Conservation (phyloP, 2,329 filamentous ascomycete genomes). For the Diaporthe ilicicola region DNA sequence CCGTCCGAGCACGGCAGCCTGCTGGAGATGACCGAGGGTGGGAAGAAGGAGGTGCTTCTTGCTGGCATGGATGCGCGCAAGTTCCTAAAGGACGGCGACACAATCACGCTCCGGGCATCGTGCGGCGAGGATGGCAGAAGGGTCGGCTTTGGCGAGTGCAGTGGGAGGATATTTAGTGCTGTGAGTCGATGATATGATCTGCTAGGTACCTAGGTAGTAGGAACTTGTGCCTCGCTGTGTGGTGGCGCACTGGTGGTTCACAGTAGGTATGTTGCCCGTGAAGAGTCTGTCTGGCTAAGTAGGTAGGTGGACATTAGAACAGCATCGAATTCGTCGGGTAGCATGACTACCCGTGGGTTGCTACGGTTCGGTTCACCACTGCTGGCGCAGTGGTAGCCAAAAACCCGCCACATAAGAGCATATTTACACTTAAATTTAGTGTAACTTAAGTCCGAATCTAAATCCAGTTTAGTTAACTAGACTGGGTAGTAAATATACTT, state of each 20-base stretch:
- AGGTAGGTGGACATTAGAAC: background rate
- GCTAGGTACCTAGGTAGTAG: too few relatives aligned
- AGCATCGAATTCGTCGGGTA: background rate
- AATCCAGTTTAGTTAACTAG: too few relatives aligned
- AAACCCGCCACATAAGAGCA: too few relatives aligned
- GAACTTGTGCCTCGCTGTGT: too few relatives aligned
- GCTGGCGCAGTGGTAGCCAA: too few relatives aligned
- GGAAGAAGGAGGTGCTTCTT: conserved; percentile 52
- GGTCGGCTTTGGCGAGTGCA: conserved; percentile 56
- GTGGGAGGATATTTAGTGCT: conserved; percentile 43
- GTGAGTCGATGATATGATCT: background rate
- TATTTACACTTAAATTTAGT: too few relatives aligned
- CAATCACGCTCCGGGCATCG: conserved; percentile 49
- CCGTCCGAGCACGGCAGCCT: conserved; percentile 51
- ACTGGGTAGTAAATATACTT: too few relatives aligned
- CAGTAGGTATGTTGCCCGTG: background rate
- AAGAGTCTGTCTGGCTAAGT: background rate
- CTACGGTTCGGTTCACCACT: too few relatives aligned
- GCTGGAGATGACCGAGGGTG: conserved; percentile 55
- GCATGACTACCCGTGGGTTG: too few relatives aligned
- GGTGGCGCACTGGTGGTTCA: background rate
- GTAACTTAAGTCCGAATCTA: too few relatives aligned
- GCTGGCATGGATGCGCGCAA: conserved; percentile 49
- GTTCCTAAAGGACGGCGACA: conserved; percentile 57
- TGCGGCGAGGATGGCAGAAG: conserved; percentile 44